phyloP scores from a whole-genome alignment of 805 yeast species.

The Kuraishia hungarica region DNA sequence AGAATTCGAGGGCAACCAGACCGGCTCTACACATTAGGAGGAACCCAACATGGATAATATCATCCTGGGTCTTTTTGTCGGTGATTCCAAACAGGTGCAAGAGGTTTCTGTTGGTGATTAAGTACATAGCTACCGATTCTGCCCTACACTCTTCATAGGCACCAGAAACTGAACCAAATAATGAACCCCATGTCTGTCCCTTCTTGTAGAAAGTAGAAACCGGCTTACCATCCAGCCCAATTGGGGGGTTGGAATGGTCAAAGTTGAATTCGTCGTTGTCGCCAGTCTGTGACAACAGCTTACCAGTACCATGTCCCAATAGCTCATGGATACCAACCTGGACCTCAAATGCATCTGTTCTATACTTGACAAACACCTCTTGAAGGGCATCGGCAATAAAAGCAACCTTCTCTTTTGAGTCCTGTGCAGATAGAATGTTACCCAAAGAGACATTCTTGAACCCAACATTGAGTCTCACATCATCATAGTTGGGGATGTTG shows the following conservation, averaged over 20 bases:
- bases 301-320: slow-evolving; percentile 89
- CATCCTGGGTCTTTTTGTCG: slow-evolving; percentile 48
- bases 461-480: slow-evolving; percentile 74
- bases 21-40: slow-evolving; percentile 88
- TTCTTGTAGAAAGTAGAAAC: slow-evolving; percentile 62
- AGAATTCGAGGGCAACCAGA: slow-evolving; percentile 68
- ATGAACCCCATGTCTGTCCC: slow-evolving; percentile 87
- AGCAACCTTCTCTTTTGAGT: slow-evolving; percentile 59
- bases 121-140: slow-evolving; percentile 78
- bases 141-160: slow-evolving; percentile 93
- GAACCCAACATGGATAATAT: slow-evolving; percentile 58
- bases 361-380: slow-evolving; percentile 56
- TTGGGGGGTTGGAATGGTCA: slow-evolving; percentile 54
- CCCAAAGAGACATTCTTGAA: slow-evolving; percentile 89
- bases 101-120: slow-evolving; percentile 60
- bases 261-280: slow-evolving; percentile 62
- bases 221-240: slow-evolving; percentile 52
- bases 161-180: slow-evolving; percentile 76
- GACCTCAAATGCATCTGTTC: slow-evolving; percentile 81
- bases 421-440: slow-evolving; percentile 70
- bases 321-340: slow-evolving; percentile 92
- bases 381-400: slow-evolving; percentile 49
- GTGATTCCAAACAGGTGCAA: slow-evolving; percentile 67
- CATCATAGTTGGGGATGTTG: slow-evolving; percentile 89
- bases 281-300: slow-evolving; percentile 50